Evolutionary conservation across 495 filamentous ascomycete genomes (phyloP).

Genomic region (Trichoderma virens): DNA sequence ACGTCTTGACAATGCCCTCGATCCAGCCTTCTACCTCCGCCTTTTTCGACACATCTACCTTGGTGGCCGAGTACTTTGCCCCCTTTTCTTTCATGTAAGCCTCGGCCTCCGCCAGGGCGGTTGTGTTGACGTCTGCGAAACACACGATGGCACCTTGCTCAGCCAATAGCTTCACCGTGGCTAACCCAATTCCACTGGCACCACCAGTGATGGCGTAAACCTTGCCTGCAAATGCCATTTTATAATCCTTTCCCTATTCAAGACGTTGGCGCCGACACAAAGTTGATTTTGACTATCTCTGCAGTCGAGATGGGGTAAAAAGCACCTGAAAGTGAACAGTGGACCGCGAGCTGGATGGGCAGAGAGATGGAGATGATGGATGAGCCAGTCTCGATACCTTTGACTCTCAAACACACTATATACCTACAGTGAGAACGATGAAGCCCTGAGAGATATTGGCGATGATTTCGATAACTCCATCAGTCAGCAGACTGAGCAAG

Average conservation of each 20-base stretch:
- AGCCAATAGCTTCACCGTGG: constrained; percentile 34
- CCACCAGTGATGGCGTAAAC: constrained; percentile 42
- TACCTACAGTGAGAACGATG: not conserved
- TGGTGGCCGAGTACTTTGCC: constrained; percentile 39
- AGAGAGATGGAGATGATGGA: not conserved
- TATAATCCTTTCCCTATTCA: not conserved
- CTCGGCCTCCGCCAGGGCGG: constrained; percentile 29
- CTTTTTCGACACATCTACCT: constrained; percentile 25
- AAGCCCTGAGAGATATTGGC: not conserved
- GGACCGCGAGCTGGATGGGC: not conserved
- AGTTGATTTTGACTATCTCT: not conserved
- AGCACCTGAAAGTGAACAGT: no score
- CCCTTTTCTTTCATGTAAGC: constrained; percentile 17
- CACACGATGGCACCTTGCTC: constrained; percentile 34
- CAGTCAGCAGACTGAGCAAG: not conserved
- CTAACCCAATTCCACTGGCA: constrained; percentile 41
- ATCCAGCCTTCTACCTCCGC: constrained; percentile 29
- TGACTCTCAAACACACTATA: not conserved
- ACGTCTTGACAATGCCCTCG: constrained; percentile 23
- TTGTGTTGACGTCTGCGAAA: constrained; percentile 32
- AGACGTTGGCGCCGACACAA: not conserved
- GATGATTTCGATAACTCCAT: not conserved
- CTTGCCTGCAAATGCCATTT: constrained; percentile 25
- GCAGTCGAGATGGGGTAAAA: not conserved
- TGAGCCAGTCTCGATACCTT: not conserved